Conservation (phyloP, 208 protist species). For the Trichomonas vaginalis region DNA sequence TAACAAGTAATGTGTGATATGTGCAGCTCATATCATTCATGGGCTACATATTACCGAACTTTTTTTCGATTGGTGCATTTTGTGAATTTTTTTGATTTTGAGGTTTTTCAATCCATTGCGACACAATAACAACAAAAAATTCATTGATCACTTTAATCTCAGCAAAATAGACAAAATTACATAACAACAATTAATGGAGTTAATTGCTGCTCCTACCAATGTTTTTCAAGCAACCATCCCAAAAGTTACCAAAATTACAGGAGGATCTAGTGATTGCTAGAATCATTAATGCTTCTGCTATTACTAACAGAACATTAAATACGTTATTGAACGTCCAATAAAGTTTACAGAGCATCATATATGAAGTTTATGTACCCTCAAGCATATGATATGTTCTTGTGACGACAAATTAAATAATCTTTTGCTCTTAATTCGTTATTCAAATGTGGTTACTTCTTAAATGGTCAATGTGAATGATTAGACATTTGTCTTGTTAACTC, state of each 20-base stretch:
- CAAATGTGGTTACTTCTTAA: neutral
- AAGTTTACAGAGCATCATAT: neutral
- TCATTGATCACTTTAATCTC: too few species aligned
- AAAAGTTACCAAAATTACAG: neutral
- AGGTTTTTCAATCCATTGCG: too few species aligned
- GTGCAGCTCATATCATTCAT: too few species aligned
- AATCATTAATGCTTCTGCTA: neutral
- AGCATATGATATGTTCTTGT: neutral
- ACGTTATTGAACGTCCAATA: neutral
- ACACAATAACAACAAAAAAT: too few species aligned
- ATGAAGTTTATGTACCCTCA: neutral
- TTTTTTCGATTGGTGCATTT: too few species aligned
- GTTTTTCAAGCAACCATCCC: neutral
- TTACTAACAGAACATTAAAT: neutral
- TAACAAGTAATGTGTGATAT: too few species aligned
- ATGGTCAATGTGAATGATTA: neutral
- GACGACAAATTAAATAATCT: neutral
- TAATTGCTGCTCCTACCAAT: neutral
- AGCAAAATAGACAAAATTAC: too few species aligned
- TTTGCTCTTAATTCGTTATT: neutral
- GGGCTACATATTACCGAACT: too few species aligned
- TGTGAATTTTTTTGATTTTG: too few species aligned
- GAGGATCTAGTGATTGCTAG: neutral
- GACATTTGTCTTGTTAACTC: neutral
- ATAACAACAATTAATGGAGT: too few species aligned